phyloP scores from a whole-genome alignment of 1,284 basidiomycete species.

The Rhodotorula sp. region DNA sequence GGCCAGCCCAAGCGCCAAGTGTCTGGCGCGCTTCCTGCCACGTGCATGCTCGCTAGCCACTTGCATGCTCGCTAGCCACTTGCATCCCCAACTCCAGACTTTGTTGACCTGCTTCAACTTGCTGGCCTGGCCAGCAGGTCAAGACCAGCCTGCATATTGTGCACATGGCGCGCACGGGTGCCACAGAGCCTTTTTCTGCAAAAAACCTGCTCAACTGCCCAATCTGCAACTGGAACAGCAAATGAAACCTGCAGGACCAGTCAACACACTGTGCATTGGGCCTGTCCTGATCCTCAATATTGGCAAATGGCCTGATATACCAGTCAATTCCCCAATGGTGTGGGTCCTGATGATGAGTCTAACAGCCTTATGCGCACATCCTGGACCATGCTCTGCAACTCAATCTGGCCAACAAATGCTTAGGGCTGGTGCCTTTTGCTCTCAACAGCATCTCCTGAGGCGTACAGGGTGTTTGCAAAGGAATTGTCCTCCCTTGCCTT shows the following conservation, averaged over 20 bases:
- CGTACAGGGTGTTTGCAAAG: too few relatives aligned
- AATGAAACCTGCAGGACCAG: slow-evolving; percentile 99
- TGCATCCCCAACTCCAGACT: too few relatives aligned
- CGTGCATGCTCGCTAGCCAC: slow-evolving; percentile 53
- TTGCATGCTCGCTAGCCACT: neutral
- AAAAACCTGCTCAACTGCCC: slow-evolving; percentile 99
- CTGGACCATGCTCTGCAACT: too few relatives aligned
- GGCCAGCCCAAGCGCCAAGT: slow-evolving; percentile 49
- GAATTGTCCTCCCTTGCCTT: too few relatives aligned
- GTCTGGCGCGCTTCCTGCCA: slow-evolving; percentile 89
- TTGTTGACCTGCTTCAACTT: neutral
- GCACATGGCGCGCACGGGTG: slow-evolving; percentile 93
- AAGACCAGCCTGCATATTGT: slow-evolving; percentile 94
- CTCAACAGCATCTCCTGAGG: too few relatives aligned
- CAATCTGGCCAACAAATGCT: too few relatives aligned
- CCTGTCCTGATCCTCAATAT: too few relatives aligned
- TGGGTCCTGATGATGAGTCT: too few relatives aligned
- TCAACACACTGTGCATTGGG: slow-evolving; percentile 99
- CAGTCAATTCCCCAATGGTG: too few relatives aligned
- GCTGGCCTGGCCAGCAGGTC: slow-evolving; percentile 79
- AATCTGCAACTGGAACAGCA: slow-evolving; percentile 81
- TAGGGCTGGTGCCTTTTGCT: too few relatives aligned
- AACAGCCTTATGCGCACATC: too few relatives aligned
- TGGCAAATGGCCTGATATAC: too few relatives aligned
- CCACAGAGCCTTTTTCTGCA: slow-evolving; percentile 96